These are phyloP conservation scores for Catunica adiposa DNA, from an alignment of 2,329 filamentous ascomycete genomes.

Conservation along the genomic window DNA sequence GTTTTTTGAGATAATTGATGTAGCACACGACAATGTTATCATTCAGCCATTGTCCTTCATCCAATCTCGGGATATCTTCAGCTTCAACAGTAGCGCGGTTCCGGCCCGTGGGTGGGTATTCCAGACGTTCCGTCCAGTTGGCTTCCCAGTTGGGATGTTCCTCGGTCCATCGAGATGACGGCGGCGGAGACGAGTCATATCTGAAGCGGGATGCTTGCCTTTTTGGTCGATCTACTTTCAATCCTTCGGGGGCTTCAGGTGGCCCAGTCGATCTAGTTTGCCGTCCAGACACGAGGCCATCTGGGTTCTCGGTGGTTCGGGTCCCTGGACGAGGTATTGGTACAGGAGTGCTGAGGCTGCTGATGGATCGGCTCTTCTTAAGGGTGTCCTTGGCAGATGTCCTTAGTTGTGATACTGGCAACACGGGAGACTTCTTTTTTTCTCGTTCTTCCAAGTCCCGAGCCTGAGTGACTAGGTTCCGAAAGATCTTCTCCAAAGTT, in stretches of 20 bases:
- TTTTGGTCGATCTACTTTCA: background rate
- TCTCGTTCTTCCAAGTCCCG: background rate
- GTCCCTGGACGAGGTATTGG: background rate
- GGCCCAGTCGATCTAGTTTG: conserved; percentile 11
- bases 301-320: background rate
- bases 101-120: conserved; percentile 42
- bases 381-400: background rate
- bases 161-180: conserved; percentile 29
- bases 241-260: background rate
- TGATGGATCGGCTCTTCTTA: background rate
- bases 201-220: background rate
- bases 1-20: conserved; percentile 52
- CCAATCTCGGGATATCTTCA: conserved; percentile 58
- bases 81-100: conserved; percentile 50
- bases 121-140: conserved; percentile 40
- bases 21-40: conserved; percentile 88
- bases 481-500: background rate
- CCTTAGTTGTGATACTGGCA: background rate
- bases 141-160: conserved; percentile 34
- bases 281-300: background rate
- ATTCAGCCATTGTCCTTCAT: conserved; percentile 77
- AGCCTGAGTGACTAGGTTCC: background rate
- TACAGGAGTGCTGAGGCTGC: background rate
- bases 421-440: background rate
- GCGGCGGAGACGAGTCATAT: background rate